phyloP scores from a whole-genome alignment of 1,139 yeast species.

The Kodamaea alishanica region DNA sequence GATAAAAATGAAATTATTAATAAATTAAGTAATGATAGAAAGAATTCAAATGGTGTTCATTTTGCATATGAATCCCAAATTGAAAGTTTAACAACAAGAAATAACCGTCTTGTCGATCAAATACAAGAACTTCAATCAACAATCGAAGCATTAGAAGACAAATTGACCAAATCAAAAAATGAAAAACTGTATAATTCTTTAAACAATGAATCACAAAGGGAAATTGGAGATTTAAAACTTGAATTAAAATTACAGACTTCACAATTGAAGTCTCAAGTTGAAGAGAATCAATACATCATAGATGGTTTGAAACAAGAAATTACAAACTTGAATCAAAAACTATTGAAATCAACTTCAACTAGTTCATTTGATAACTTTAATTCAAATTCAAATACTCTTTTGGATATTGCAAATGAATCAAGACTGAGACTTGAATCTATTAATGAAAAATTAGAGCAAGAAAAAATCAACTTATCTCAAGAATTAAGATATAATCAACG shows the following conservation, averaged over 20 bases:
- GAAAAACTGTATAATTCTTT: slow-evolving; percentile 2
- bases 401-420: slow-evolving; percentile 7
- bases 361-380: background rate
- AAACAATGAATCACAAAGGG: background rate
- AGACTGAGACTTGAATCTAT: slow-evolving; percentile 5
- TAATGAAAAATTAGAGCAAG: slow-evolving; percentile 4
- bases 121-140: slow-evolving; percentile 7
- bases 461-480: slow-evolving; percentile 3
- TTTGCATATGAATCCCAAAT: slow-evolving; percentile 10
- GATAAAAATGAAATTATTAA: slow-evolving; percentile 10
- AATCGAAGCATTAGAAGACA: slow-evolving; percentile 3
- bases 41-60: slow-evolving; percentile 6
- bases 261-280: background rate
- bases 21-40: slow-evolving; percentile 9
- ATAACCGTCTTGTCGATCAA: slow-evolving; percentile 7
- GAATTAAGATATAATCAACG: slow-evolving; percentile 6
- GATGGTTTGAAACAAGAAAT: slow-evolving; percentile 9
- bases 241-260: slow-evolving; percentile 1
- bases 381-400: slow-evolving; percentile 3
- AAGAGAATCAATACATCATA: slow-evolving; percentile 6
- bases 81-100: slow-evolving; percentile 9
- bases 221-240: slow-evolving; percentile 2
- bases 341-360: slow-evolving; percentile 1
- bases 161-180: slow-evolving; percentile 3
- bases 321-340: slow-evolving; percentile 7